Evolutionary conservation across 1,284 basidiomycete species (phyloP), one percentile per base, ranked within the genome.

Genomic region (Vanrija humicola): DNA sequence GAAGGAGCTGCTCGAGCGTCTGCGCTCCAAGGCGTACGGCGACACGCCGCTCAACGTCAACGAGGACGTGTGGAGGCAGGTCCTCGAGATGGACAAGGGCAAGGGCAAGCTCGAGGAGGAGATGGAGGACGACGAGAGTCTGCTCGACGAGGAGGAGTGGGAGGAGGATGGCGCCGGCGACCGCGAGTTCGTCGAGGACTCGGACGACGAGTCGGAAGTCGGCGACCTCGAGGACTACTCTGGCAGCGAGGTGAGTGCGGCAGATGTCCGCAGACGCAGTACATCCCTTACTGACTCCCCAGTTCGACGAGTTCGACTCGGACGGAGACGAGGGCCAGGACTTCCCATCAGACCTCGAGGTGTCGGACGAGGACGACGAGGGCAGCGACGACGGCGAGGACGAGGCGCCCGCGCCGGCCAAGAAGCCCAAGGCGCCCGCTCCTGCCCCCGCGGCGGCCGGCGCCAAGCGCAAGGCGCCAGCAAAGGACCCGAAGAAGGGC

Each of bases 1-100:
- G 75, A 93, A 92, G 73, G 96, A 98, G 74, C 84, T 98, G 25
- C 85, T 99, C 48, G 91, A 95, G 63, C 87, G 96, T 38, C 82
- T 98, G 28, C 95, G 96, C 78, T 88, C 87, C 48, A 97, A 97
- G 74, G 93, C 94, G 10, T 98, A 99, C 72, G 95, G 96, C 47
- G 96, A 98, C 69, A 89, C 90, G 28, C 96, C 95, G 19, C 82
- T 98, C 40, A 99, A 99, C 76, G 94, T 99, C 61, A 98, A 98
- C 77, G 96, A 99, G 78, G 87, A 84, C 43, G 93, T 98, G 5
- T 98, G 96, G 96, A 84, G 87, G 64, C 85, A 88, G 6, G 86
- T 97, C 43, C 78, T 97, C 48, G 90, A 95, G 69, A 81, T 85
- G 55, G 89, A 92, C 64, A 72, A 73, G 62, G 67, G 72, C 50